Evolutionary conservation across 2,329 filamentous ascomycete genomes (phyloP), one percentile per base, ranked within the genome.

Genomic region (Clonostachys byssicola): DNA sequence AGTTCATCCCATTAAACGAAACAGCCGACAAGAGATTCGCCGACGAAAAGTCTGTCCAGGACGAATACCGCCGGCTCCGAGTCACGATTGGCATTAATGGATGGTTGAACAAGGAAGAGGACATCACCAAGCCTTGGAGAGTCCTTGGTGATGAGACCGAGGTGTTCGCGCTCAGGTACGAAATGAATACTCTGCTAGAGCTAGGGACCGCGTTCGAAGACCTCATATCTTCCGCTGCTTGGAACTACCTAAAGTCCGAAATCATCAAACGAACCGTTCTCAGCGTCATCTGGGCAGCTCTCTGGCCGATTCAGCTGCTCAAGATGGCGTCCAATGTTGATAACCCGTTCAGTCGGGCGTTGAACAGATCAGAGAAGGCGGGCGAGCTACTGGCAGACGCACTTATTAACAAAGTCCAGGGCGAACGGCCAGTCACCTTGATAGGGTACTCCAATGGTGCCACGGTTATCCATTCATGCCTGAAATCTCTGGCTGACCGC

Each of bases 41-140:
- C 61, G 70, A 70, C 6, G 47, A 56, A 9, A 57, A 56, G 12
- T 42, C 34, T 40, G 42, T 41, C 33, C 51, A 48, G 17, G 56
- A 62, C 12, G 56, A 68, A 30, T 57, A 64, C 8, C 69, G 74
- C 5, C 78, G 86, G 4, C 69, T 96, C 5, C 80, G 90, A 12
- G 85, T 96, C 4, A 91, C 88, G 0, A 89, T 96, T 49, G 89
- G 89, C 9, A 83, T 95, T 52, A 92, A 89, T 50, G 92, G 92
- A 35, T 96, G 91, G 92, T 74, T 95, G 12, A 85, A 80, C 3
- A 75, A 81, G 8, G 81, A 88, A 53, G 79, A 86, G 33, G 89
- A 96, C 55, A 80, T 95, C 23, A 78, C 86, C 6, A 79, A 81
- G 51, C 91, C 92, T 0, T 96, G 92, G 92, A 78, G 80, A 34